Conservation (phyloP, 2,329 filamentous ascomycete species). For the Penicillium sp. region DNA sequence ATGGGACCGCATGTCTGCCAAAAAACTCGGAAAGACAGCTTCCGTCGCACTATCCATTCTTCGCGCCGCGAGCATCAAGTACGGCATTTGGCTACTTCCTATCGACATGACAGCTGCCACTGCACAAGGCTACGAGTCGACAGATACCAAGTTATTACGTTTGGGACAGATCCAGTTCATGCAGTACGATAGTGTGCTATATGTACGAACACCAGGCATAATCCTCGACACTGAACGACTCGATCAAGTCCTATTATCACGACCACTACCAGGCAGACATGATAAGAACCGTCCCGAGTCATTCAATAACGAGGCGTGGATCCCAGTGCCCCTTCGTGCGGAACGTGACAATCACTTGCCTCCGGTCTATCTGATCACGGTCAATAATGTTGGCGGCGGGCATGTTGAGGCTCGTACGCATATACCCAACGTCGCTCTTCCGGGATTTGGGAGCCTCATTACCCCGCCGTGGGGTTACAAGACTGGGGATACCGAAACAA, state of each 20-base stretch:
- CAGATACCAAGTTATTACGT: slow-evolving; percentile 36
- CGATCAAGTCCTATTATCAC: slow-evolving; percentile 36
- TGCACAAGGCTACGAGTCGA: slow-evolving; percentile 29
- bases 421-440: slow-evolving; percentile 31
- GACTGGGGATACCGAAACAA: slow-evolving; percentile 1
- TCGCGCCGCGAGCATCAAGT: slow-evolving; percentile 36
- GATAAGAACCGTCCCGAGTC: slow-evolving; percentile 33
- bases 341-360: slow-evolving; percentile 30
- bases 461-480: slow-evolving; percentile 23
- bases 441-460: slow-evolving; percentile 32
- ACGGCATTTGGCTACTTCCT: slow-evolving; percentile 39
- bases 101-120: slow-evolving; percentile 38
- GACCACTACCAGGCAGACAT: slow-evolving; percentile 31
- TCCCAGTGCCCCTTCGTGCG: slow-evolving; percentile 32
- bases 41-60: slow-evolving; percentile 36
- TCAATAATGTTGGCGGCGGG: slow-evolving; percentile 32
- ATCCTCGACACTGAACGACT: slow-evolving; percentile 36
- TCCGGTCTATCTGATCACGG: slow-evolving; percentile 36
- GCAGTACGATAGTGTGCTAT: slow-evolving; percentile 43
- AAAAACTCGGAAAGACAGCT: slow-evolving; percentile 24
- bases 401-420: slow-evolving; percentile 37
- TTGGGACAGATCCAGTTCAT: slow-evolving; percentile 38
- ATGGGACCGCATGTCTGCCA: slow-evolving; percentile 36
- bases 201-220: slow-evolving; percentile 41
- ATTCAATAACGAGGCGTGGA: slow-evolving; percentile 38